These are phyloP conservation scores for Fabrea salina DNA, from an alignment of 169 alveolate genomes.

Conservation along the genomic window DNA sequence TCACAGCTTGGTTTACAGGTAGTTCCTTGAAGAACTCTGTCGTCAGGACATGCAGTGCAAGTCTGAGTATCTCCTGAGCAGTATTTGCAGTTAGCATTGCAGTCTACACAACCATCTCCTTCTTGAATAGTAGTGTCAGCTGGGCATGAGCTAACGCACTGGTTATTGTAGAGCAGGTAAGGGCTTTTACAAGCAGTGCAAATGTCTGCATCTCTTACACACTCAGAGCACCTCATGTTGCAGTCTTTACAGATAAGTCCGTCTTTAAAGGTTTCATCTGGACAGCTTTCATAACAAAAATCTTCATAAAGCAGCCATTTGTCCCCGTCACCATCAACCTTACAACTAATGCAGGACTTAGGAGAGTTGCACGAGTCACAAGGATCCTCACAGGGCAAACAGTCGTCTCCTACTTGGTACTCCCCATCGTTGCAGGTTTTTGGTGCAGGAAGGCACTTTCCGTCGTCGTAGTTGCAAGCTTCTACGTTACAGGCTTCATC, in stretches of 20 bases:
- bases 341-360: conserved; percentile 9
- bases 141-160: background rate
- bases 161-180: conserved; percentile 19
- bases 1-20: conserved; percentile 1
- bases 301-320: background rate
- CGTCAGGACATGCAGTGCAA: conserved; percentile 23
- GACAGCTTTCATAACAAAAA: conserved; percentile 28
- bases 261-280: background rate
- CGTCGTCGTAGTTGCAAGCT: conserved; percentile 25
- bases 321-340: background rate
- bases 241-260: conserved; percentile 4
- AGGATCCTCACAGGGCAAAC: background rate
- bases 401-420: background rate
- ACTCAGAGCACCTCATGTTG: background rate
- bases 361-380: conserved; percentile 6
- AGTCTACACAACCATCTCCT: conserved; percentile 20
- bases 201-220: background rate
- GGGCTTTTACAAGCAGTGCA: conserved; percentile 1
- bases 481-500: conserved; percentile 20
- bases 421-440: conserved; percentile 2
- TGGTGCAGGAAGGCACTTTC: background rate
- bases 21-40: conserved; percentile 8
- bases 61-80: background rate
- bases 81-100: conserved; percentile 6
- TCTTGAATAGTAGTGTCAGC: background rate